These are phyloP conservation scores for Rheum nobile DNA, from an alignment of 148 eudicot species.

Conservation along the genomic window DNA sequence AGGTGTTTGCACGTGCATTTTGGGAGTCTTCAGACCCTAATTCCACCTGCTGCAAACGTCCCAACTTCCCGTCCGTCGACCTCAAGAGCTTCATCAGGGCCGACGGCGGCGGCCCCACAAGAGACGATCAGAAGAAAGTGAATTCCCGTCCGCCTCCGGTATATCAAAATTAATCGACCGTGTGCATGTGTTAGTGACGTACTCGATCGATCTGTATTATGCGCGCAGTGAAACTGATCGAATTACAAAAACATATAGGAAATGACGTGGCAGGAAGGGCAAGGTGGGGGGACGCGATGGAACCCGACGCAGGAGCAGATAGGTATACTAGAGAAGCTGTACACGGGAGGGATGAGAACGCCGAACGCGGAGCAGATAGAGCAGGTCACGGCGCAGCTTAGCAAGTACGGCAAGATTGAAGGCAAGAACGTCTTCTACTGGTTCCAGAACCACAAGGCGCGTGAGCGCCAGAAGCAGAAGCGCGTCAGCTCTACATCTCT, in stretches of 20 bases:
- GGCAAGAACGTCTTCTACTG: constrained; percentile 15
- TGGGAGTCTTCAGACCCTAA: constrained; percentile 30
- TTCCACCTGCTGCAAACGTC: constrained; percentile 35
- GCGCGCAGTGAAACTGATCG: too few relatives aligned
- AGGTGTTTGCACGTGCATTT: constrained; percentile 75
- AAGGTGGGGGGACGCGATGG: constrained; percentile 44
- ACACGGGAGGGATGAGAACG: constrained; percentile 8
- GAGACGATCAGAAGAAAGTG: too few relatives aligned
- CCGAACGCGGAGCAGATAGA: constrained; percentile 9
- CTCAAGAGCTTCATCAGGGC: constrained; percentile 84
- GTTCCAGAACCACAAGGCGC: constrained; percentile 15
- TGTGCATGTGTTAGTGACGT: too few relatives aligned
- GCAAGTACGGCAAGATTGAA: constrained; percentile 10
- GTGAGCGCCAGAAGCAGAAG: constrained; percentile 25
- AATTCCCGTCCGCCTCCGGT: too few relatives aligned
- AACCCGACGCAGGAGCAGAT: constrained; percentile 9
- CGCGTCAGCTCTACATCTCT: too few relatives aligned
- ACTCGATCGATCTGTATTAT: too few relatives aligned
- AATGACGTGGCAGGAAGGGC: neutral
- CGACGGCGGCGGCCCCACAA: constrained; percentile 16
- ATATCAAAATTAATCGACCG: too few relatives aligned
- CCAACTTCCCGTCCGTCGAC: constrained; percentile 46
- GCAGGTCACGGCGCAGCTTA: constrained; percentile 7
- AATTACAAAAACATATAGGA: neutral
- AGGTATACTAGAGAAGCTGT: constrained; percentile 4